A percentile compares a stretch with the other conserved stretches of the same genome.
These are phyloP conservation scores for Hymenoscyphus repandus DNA, from an alignment of 2,329 filamentous ascomycete genomes.

Conservation along the genomic window DNA sequence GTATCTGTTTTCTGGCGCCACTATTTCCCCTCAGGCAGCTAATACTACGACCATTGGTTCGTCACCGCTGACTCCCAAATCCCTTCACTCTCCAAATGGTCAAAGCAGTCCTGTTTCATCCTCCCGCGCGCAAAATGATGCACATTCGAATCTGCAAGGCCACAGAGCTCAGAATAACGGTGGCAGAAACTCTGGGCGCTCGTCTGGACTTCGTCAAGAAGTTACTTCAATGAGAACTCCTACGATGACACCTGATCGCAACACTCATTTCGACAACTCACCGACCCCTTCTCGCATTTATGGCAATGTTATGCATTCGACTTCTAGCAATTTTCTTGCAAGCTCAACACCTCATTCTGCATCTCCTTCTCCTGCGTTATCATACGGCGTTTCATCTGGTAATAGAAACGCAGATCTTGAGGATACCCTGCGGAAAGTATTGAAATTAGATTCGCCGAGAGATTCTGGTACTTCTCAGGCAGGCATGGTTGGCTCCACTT, in stretches of 20 bases:
- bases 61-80: slow-evolving; percentile 4
- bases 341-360: slow-evolving; percentile 11
- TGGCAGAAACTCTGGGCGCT: slow-evolving; percentile 17
- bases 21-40: slow-evolving; percentile 11
- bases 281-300: slow-evolving; percentile 21
- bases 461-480: slow-evolving; percentile 12
- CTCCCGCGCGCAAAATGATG: slow-evolving; percentile 12
- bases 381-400: slow-evolving; percentile 17
- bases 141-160: slow-evolving; percentile 15
- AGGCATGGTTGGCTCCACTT: slow-evolving; percentile 8
- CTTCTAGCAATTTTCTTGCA: slow-evolving; percentile 12
- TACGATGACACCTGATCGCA: slow-evolving; percentile 26
- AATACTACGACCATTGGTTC: neutral
- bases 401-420: slow-evolving; percentile 26
- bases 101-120: slow-evolving; percentile 11
- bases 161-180: slow-evolving; percentile 9
- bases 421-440: slow-evolving; percentile 30
- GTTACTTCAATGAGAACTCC: slow-evolving; percentile 29
- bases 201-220: slow-evolving; percentile 32
- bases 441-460: slow-evolving; percentile 27
- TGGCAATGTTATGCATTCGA: slow-evolving; percentile 12
- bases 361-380: slow-evolving; percentile 16
- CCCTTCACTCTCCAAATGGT: slow-evolving; percentile 7
- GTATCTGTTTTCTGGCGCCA: slow-evolving; percentile 45
- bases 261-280: slow-evolving; percentile 15